phyloP scores from a whole-genome alignment of 83 land plant genomes.

The Larix sibirica region DNA sequence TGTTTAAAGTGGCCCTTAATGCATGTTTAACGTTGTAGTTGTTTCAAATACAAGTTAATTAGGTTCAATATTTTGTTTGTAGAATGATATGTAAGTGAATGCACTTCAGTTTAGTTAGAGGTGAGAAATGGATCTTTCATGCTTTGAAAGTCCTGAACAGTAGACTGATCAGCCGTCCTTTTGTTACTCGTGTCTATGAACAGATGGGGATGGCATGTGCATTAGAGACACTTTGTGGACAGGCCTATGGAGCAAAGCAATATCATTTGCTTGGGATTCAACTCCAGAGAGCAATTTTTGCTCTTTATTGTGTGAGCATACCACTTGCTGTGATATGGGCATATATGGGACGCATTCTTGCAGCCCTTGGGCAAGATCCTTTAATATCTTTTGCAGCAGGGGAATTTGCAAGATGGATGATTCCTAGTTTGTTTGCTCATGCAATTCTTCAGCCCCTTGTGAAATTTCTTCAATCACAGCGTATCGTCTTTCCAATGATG shows the following conservation, averaged over 20 bases:
- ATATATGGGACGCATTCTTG: conserved; percentile 52
- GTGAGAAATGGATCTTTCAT: too few relatives aligned
- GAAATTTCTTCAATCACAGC: conserved; percentile 79
- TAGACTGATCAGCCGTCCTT: too few relatives aligned
- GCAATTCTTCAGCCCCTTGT: conserved; percentile 66
- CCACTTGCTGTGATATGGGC: conserved; percentile 71
- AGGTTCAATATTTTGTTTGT: too few relatives aligned
- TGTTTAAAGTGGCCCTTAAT: too few relatives aligned
- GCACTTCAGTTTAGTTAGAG: too few relatives aligned
- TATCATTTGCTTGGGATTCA: conserved; percentile 75
- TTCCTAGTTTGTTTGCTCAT: conserved; percentile 70
- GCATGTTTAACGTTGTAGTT: too few relatives aligned
- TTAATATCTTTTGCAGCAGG: conserved; percentile 67
- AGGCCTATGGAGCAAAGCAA: conserved; percentile 89
- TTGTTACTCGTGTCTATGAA: not conserved
- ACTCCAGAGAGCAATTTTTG: conserved; percentile 66
- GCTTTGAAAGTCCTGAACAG: too few relatives aligned
- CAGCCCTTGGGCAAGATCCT: conserved; percentile 54
- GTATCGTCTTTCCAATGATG: conserved; percentile 78
- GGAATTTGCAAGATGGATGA: conserved; percentile 55
- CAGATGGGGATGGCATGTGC: conserved; percentile 86
- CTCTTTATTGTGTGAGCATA: conserved; percentile 48
- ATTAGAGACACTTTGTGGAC: conserved; percentile 89
- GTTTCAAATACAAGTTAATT: too few relatives aligned
- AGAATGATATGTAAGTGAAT: too few relatives aligned